Conservation (phyloP, 2,329 filamentous ascomycete species). For the Pezizomycotina sp. region DNA sequence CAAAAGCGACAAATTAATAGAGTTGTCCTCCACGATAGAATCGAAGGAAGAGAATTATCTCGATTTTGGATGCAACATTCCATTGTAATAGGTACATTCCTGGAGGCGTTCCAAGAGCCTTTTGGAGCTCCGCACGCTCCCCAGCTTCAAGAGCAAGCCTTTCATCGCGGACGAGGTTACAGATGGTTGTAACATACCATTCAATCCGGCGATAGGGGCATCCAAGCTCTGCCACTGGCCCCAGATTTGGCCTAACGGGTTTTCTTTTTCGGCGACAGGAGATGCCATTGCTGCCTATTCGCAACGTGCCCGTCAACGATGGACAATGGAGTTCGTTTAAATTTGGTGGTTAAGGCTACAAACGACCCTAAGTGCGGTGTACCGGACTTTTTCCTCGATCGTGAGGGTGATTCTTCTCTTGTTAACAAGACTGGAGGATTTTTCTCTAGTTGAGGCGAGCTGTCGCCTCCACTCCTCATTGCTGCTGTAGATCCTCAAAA, state of each 20-base stretch:
- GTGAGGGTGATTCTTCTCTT: conserved; percentile 15
- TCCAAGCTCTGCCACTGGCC: conserved; percentile 8
- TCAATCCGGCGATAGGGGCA: conserved; percentile 3
- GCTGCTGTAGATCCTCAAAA: conserved; percentile 12
- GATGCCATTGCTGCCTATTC: conserved; percentile 7
- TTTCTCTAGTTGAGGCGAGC: conserved; percentile 4
- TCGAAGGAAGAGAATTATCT: conserved; percentile 19
- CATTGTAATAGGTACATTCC: conserved; percentile 14
- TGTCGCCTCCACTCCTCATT: too few species aligned
- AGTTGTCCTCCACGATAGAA: conserved; percentile 33
- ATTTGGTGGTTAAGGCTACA: conserved; percentile 3
- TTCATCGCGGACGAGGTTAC: conserved; percentile 1
- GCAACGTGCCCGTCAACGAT: conserved; percentile 8
- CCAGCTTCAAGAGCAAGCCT: conserved; percentile 2
- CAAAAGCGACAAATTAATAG: conserved; percentile 31
- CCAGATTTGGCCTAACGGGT: conserved; percentile 7
- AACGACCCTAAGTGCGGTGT: neutral
- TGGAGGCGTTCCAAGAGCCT: neutral
- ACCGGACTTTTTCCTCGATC: conserved; percentile 12
- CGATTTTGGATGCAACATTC: conserved; percentile 13
- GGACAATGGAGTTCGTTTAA: conserved; percentile 4
- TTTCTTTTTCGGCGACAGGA: conserved; percentile 6
- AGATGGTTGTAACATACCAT: conserved; percentile 3
- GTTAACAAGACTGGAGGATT: conserved; percentile 7
- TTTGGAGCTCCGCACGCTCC: neutral